Conservation (phyloP, 2,329 filamentous ascomycete genomes). For the Penicillium vulpinum region DNA sequence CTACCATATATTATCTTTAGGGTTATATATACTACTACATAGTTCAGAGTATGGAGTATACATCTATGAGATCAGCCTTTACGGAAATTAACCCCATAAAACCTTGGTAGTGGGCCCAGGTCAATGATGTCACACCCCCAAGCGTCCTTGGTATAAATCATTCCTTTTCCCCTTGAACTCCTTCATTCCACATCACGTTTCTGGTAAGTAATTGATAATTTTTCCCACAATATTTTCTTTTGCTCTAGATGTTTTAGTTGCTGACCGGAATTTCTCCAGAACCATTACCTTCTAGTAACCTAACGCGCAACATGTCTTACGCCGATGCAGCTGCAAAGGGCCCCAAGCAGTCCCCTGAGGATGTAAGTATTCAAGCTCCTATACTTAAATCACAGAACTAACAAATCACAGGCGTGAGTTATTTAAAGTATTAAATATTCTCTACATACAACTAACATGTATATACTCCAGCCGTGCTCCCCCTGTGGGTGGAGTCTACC, state of each 20-base stretch:
- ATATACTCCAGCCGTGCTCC: conserved; percentile 42
- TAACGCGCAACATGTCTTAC: conserved; percentile 45
- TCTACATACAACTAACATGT: conserved; percentile 10
- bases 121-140: conserved; percentile 35
- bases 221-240: neutral
- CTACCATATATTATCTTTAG: too few species aligned
- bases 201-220: conserved; percentile 4
- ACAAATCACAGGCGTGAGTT: conserved; percentile 40
- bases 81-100: neutral
- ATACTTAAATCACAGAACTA: conserved; percentile 1
- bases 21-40: too few species aligned
- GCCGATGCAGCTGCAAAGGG: conserved; percentile 50
- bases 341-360: conserved; percentile 49
- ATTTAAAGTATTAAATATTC: neutral
- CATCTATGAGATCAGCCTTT: neutral
- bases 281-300: neutral
- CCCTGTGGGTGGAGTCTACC: conserved; percentile 39
- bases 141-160: conserved; percentile 28
- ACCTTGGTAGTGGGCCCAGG: conserved; percentile 15
- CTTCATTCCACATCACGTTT: neutral
- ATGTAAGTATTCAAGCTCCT: conserved; percentile 39
- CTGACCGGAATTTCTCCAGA: neutral
- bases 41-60: too few species aligned
- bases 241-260: neutral
- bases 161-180: conserved; percentile 5